phyloP scores from a whole-genome alignment of 2,329 filamentous ascomycete species.

The Nemania serpens region DNA sequence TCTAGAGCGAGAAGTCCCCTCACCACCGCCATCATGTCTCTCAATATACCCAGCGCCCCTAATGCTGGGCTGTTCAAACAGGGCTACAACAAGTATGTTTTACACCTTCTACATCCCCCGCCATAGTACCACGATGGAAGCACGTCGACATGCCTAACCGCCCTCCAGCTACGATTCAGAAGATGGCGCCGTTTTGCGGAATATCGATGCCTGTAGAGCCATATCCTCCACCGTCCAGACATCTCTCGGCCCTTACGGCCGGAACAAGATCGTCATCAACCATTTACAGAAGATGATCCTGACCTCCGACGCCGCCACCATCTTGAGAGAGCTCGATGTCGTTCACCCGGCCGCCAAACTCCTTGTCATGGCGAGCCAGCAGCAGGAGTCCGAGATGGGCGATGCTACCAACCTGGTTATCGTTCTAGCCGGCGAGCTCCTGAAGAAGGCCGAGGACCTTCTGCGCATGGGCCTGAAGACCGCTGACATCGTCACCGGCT shows the following conservation, averaged over 20 bases:
- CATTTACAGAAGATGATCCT: conserved; percentile 99
- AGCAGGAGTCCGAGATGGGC: conserved; percentile 99
- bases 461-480: conserved; percentile 97
- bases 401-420: conserved; percentile 98
- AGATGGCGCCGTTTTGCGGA: conserved; percentile 97
- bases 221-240: conserved; percentile 97
- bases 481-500: conserved; percentile 94
- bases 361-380: conserved; percentile 97
- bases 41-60: conserved; percentile 92
- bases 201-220: conserved; percentile 97
- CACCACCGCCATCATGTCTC: conserved; percentile 69
- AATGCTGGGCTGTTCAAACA: conserved; percentile 94
- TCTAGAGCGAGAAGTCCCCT: not conserved
- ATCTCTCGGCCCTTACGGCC: conserved; percentile 93
- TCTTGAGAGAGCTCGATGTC: conserved; percentile 95
- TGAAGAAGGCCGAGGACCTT: conserved; percentile 96
- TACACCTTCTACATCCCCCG: conserved; percentile 26
- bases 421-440: conserved; percentile 88
- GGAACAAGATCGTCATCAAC: conserved; percentile 99
- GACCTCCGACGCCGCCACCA: conserved; percentile 96
- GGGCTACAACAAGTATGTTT: conserved; percentile 88
- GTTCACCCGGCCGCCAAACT: conserved; percentile 98
- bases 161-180: conserved; percentile 87
- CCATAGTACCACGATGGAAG: conserved; percentile 27
- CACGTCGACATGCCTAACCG: conserved; percentile 38